Evolutionary conservation across 768 basidiomycete species (phyloP).

Genomic region (Agrocybe pediades): DNA sequence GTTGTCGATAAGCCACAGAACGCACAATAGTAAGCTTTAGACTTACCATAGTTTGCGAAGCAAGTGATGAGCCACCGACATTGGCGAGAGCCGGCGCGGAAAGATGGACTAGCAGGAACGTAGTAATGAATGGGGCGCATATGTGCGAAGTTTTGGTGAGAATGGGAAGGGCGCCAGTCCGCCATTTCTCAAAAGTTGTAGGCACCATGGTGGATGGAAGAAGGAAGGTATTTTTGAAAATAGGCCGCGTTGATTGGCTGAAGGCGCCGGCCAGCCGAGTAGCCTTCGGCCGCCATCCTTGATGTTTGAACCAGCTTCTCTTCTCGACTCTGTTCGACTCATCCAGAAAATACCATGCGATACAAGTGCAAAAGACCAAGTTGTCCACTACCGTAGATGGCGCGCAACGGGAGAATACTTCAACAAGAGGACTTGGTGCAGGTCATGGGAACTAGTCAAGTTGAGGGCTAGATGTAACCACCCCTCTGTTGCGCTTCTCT

Average conservation of each 20-base stretch:
- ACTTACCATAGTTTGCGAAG: slow-evolving; percentile 78
- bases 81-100: slow-evolving; percentile 73
- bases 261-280: not conserved
- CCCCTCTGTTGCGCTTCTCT: not conserved
- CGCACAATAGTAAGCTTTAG: not conserved
- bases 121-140: slow-evolving; percentile 75
- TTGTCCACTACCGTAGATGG: too few relatives aligned
- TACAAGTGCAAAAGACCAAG: too few relatives aligned
- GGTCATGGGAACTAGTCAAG: too few relatives aligned
- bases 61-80: slow-evolving; percentile 64
- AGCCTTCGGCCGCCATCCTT: too few relatives aligned
- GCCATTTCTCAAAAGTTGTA: slow-evolving; percentile 8
- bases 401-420: too few relatives aligned
- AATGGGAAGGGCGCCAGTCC: slow-evolving; percentile 18
- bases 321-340: too few relatives aligned
- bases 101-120: slow-evolving; percentile 80
- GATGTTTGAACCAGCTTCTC: too few relatives aligned
- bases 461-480: not conserved
- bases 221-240: not conserved
- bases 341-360: too few relatives aligned
- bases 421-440: too few relatives aligned
- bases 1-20: not conserved
- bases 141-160: slow-evolving; percentile 66
- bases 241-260: not conserved
- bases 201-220: slow-evolving; percentile 4